phyloP scores from a whole-genome alignment of 208 protist species.

The Strigomonas culicis region DNA sequence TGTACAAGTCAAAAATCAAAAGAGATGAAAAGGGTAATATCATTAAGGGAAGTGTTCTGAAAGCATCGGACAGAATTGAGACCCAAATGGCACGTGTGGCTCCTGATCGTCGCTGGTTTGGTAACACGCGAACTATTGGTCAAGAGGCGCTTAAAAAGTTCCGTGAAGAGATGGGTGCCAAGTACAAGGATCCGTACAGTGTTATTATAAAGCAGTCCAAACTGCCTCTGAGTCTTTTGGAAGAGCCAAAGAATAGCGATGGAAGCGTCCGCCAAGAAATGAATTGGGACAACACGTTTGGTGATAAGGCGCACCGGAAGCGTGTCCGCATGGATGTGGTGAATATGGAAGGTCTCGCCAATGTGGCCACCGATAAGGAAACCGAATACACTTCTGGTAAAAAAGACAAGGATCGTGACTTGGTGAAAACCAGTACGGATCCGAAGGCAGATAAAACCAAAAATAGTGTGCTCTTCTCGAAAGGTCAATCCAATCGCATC shows the following conservation, averaged over 20 bases:
- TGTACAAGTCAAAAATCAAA: constrained; percentile 88
- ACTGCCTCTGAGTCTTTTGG: constrained; percentile 95
- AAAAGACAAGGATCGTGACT: constrained; percentile 51
- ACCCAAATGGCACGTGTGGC: constrained; percentile 91
- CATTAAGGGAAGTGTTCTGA: constrained; percentile 86
- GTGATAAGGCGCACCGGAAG: constrained; percentile 93
- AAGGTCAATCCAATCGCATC: constrained; percentile 99
- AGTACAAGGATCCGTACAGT: constrained; percentile 97
- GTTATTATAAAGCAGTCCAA: constrained; percentile 97
- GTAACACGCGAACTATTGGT: constrained; percentile 96
- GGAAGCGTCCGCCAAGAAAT: constrained; percentile 93
- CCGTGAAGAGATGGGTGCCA: constrained; percentile 93
- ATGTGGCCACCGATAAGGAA: constrained; percentile 31
- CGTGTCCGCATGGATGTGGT: constrained; percentile 57
- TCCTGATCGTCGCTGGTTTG: constrained; percentile 97
- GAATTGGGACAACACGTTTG: constrained; percentile 96
- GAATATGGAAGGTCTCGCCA: constrained; percentile 56
- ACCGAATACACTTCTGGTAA: constrained; percentile 57
- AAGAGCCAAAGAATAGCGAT: constrained; percentile 71
- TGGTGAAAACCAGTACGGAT: constrained; percentile 36
- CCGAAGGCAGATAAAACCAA: constrained; percentile 66
- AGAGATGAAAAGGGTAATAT: constrained; percentile 92
- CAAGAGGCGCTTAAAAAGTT: constrained; percentile 97
- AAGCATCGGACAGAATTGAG: constrained; percentile 79
- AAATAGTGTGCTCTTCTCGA: constrained; percentile 93